These are phyloP conservation scores for Sporothrix variecibatus DNA, from an alignment of 2,329 filamentous ascomycete genomes.

Conservation along the genomic window DNA sequence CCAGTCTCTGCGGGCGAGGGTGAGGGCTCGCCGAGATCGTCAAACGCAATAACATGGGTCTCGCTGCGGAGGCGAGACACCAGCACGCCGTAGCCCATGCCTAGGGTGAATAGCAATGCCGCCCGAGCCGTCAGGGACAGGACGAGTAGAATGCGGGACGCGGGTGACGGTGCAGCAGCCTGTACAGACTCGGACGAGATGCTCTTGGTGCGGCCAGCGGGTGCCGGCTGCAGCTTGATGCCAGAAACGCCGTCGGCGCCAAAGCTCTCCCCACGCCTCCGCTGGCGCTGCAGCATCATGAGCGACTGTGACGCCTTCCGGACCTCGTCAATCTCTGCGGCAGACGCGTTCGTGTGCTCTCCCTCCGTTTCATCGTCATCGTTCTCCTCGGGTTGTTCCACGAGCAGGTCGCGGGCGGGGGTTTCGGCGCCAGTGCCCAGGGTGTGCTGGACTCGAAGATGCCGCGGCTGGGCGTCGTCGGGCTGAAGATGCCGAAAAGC, in stretches of 20 bases:
- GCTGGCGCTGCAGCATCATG: constrained; percentile 30
- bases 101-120: constrained; percentile 72
- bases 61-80: constrained; percentile 78
- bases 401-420: constrained; percentile 44
- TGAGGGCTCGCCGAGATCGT: constrained; percentile 13
- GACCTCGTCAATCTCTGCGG: constrained; percentile 28
- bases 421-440: constrained; percentile 77
- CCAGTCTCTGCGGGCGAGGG: constrained; percentile 40
- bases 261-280: constrained; percentile 7
- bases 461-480: constrained; percentile 43
- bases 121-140: constrained; percentile 60
- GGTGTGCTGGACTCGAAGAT: constrained; percentile 63
- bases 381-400: not conserved
- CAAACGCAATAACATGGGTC: constrained; percentile 41
- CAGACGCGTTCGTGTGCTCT: not conserved
- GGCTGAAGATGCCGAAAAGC: constrained; percentile 86
- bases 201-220: constrained; percentile 33
- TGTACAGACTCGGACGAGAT: constrained; percentile 37
- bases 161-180: constrained; percentile 32
- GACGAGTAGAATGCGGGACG: constrained; percentile 37
- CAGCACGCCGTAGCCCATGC: constrained; percentile 78
- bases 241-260: constrained; percentile 8
- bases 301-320: constrained; percentile 30
- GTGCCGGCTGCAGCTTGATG: constrained; percentile 4
- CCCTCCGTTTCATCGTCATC: not conserved